Base-by-base conservation (phyloP, 2,329 filamentous ascomycete species). In the Coleophoma crateriformis region DNA sequence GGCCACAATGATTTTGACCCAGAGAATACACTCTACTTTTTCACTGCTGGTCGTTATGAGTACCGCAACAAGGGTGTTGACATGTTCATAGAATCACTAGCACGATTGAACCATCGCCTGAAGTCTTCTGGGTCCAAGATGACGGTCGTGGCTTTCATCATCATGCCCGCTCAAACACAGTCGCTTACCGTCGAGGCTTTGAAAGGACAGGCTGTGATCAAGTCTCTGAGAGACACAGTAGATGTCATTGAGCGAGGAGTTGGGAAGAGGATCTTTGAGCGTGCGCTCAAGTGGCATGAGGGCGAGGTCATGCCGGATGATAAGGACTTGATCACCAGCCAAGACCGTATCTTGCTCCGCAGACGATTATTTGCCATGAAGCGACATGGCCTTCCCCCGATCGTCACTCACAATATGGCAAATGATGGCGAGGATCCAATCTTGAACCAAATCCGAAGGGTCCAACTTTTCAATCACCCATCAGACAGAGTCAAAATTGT, bases 21-120 rank as follows among this genome's bases (percentile, higher is more conserved):
- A 13, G 91, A 97, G 53, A 96, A 97, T 70, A 99, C 94, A 0
- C 80, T 99, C 34, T 99, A 96, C 72, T 87, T 97, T 72, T 99
- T 99, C 76, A 99, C 91, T 3, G 88, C 94, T 7, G 94, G 94
- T 52, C 87, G 94, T 55, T 99, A 99, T 65, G 94, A 99, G 70
- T 99, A 92, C 78, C 79, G 94, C 57, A 99, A 99, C 67, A 99
- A 99, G 73, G 94, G 94, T 64, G 92, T 96, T 10, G 94, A 99
- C 70, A 97, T 99, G 94, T 99, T 97, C 70, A 95, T 99, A 59
- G 94, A 99, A 71, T 94, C 91, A 3, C 75, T 99, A 55, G 94
- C 94, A 27, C 88, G 94, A 40, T 74, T 99, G 62, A 99, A 99
- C 71, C 91, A 97, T 74, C 82, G 87, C 37, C 82, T 99, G 64